phyloP scores from a whole-genome alignment of 2,329 filamentous ascomycete genomes.

The Calonectria honghensis region DNA sequence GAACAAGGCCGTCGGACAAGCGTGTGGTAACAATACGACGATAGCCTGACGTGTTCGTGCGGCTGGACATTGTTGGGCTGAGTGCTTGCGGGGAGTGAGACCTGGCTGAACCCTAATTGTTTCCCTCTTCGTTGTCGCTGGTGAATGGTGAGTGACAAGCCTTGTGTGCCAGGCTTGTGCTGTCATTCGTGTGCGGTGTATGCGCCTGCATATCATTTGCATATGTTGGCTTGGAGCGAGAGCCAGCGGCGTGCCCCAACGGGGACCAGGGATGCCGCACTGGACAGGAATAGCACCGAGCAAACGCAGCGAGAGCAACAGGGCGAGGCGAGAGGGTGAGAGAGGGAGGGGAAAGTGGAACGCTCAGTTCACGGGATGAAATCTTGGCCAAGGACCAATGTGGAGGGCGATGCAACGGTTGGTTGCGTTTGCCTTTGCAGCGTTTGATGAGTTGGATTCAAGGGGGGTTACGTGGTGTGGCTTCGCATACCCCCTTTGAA shows the following conservation, averaged over 20 bases:
- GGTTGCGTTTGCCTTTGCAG: constrained; percentile 5
- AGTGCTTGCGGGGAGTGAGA: constrained; percentile 26
- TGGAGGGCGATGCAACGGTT: constrained; percentile 19
- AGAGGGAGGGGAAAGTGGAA: constrained; percentile 6
- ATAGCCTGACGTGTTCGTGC: constrained; percentile 24
- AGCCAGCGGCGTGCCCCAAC: not conserved
- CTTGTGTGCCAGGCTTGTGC: constrained; percentile 25
- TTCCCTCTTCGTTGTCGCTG: not conserved
- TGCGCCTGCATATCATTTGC: constrained; percentile 44
- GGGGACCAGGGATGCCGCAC: constrained; percentile 6
- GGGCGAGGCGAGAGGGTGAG: not conserved
- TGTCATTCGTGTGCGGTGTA: constrained; percentile 35
- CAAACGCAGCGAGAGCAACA: not conserved
- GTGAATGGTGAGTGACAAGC: not conserved
- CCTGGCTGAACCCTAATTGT: constrained; percentile 26
- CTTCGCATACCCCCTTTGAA: constrained; percentile 3
- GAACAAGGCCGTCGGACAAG: constrained; percentile 18
- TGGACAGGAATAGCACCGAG: constrained; percentile 30
- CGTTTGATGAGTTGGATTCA: constrained; percentile 25
- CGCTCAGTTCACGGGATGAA: constrained; percentile 1
- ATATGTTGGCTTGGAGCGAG: constrained; percentile 35
- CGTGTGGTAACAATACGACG: not conserved
- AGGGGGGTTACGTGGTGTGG: not conserved
- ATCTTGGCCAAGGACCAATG: constrained; percentile 6
- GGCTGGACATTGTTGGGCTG: constrained; percentile 23